A percentile compares a stretch with the other conserved stretches of the same genome.
Conservation (phyloP, 2,329 filamentous ascomycete genomes). For the Trichoderma sp. region DNA sequence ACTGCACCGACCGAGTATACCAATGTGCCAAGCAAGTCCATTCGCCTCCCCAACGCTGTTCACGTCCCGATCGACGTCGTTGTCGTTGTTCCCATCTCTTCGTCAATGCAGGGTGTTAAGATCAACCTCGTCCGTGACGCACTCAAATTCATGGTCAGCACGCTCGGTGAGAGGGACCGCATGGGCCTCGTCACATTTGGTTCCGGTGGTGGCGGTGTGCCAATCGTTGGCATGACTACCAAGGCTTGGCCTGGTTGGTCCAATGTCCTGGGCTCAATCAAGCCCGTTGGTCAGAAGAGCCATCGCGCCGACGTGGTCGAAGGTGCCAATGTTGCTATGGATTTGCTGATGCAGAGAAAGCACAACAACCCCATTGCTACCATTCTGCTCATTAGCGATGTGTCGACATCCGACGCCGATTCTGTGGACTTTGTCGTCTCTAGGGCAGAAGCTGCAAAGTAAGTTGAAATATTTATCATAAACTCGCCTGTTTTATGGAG, state of each 20-base stretch:
- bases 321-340: conserved; percentile 97
- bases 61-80: conserved; percentile 95
- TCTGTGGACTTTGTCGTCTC: conserved; percentile 98
- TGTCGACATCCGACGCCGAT: conserved; percentile 88
- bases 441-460: conserved; percentile 94
- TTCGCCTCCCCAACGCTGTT: conserved; percentile 48
- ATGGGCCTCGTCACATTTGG: conserved; percentile 98
- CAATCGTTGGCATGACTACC: conserved; percentile 96
- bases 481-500: conserved; percentile 21
- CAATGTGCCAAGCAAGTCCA: conserved; percentile 55
- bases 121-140: conserved; percentile 92
- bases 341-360: conserved; percentile 95
- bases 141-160: conserved; percentile 85
- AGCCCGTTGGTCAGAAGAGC: conserved; percentile 94
- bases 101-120: conserved; percentile 99
- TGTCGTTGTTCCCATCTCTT: conserved; percentile 93
- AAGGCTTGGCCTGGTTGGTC: conserved; percentile 92
- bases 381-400: conserved; percentile 96
- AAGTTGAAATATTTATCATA: conserved; percentile 38
- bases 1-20: conserved; percentile 94
- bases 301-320: conserved; percentile 95
- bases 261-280: conserved; percentile 80
- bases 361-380: conserved; percentile 92
- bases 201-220: conserved; percentile 87
- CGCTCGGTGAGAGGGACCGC: conserved; percentile 85